phyloP scores from a whole-genome alignment of 306 rosid species.

The Quercus suber region DNA sequence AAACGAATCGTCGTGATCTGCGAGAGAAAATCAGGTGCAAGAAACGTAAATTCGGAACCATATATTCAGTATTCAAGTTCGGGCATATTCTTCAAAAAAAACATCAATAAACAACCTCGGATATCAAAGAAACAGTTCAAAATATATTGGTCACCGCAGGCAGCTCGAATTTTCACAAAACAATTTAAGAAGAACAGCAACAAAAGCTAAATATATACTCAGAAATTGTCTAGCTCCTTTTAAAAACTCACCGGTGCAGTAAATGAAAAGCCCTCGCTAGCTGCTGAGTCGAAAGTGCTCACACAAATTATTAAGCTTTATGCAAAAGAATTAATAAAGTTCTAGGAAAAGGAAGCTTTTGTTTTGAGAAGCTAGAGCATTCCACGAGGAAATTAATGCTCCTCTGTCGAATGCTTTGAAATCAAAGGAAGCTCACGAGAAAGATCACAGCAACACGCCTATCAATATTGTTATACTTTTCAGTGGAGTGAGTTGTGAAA shows the following conservation, averaged over 20 bases:
- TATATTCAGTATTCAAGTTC: neutral
- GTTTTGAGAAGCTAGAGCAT: slow-evolving; percentile 4
- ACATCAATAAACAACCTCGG: neutral
- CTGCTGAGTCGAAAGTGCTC: neutral
- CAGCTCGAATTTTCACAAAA: neutral
- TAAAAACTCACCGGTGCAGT: neutral
- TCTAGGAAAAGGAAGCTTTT: neutral
- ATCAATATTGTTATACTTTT: no score
- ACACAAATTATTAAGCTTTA: no score
- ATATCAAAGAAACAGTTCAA: neutral
- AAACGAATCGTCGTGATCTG: neutral
- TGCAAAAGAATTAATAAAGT: no score
- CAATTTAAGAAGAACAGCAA: neutral
- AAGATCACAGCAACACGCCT: no score
- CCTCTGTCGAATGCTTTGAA: slow-evolving; percentile 4
- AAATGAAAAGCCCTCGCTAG: neutral
- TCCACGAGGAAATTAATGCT: slow-evolving; percentile 34
- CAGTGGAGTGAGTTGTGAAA: neutral
- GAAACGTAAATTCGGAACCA: neutral
- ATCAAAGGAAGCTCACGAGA: neutral
- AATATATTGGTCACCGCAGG: neutral
- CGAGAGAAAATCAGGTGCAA: neutral
- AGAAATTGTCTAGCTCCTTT: neutral
- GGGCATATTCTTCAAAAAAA: neutral
- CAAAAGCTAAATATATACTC: neutral